Evolutionary conservation across 139 green algal species (phyloP), one percentile per base, ranked within the genome.

Genomic region (Marvania coccoides): DNA sequence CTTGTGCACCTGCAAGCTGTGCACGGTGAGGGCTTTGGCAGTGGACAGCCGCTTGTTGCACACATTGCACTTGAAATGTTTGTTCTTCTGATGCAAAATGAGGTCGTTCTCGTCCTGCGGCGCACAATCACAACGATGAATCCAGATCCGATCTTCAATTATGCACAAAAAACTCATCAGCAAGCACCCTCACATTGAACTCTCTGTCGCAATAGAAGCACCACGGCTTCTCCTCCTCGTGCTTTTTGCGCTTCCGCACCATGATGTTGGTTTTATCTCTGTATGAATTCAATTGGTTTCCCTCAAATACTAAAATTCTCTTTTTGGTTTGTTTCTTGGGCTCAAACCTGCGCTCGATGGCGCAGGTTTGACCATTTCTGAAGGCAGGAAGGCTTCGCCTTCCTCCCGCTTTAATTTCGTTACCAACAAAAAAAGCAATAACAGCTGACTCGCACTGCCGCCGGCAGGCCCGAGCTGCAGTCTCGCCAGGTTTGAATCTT

Each of bases 151-250:
- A 51, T 51, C 19, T 28, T 19, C 19, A 51, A 51, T 19, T 19
- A 51, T 51, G 19, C 19, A 51, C 19, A 51, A 28, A 51, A 51
- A 51, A 51, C 19, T 19, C 19, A 28, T 51, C 19, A 31, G 2
- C 3, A 3, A 36, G 6, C 28, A 19, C 9, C 23, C 64, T 24
- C 28, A 61, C 69, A 37, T 75, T 60, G 38, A 71, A 76, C 8
- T 59, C 36, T 19, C 62, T 34, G 31, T 96, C 91, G 61, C 91
- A 97, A 68, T 95, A 97, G 59, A 88, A 96, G 72, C 89, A 96
- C 29, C 75, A 96, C 4, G 74, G 65, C 30, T 81, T 74, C 14
- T 75, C 29, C 55, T 88, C 73, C 33, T 79, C 55, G 26, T 47
- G 40, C 37, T 82, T 82, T 71, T 88, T 90, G 47, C 81, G 81